Conservation (phyloP, 2,329 filamentous ascomycete species). For the Stemphylium vesicarium region DNA sequence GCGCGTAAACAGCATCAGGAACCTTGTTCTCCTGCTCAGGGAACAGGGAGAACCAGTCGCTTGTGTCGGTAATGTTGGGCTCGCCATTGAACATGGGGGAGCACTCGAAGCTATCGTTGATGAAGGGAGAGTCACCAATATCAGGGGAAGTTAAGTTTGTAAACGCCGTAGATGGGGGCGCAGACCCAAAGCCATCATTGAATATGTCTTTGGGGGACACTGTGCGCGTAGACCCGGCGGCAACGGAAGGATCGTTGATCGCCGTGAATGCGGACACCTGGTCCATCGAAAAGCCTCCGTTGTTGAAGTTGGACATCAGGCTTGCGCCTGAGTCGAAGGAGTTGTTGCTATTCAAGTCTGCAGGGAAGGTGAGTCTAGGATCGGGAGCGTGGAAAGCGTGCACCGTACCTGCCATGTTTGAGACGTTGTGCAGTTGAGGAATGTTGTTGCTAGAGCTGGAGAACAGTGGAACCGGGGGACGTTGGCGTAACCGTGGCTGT, state of each 20-base stretch:
- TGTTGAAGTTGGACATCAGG: conserved; percentile 53
- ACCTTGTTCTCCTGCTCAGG: conserved; percentile 56
- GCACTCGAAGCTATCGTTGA: conserved; percentile 72
- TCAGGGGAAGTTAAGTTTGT: conserved; percentile 83
- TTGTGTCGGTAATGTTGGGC: conserved; percentile 62
- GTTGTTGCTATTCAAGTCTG: conserved; percentile 49
- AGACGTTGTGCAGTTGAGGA: conserved; percentile 50
- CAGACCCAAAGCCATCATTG: conserved; percentile 72
- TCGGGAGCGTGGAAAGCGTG: conserved; percentile 15
- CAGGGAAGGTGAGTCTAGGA: conserved; percentile 37
- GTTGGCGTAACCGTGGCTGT: conserved; percentile 59
- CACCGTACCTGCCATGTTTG: conserved; percentile 49
- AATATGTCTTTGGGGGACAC: conserved; percentile 86
- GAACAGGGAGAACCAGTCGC: conserved; percentile 76
- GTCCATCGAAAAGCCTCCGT: conserved; percentile 40
- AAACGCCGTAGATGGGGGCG: conserved; percentile 80
- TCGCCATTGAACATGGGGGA: conserved; percentile 74
- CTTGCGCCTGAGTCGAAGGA: conserved; percentile 56
- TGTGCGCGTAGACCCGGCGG: conserved; percentile 58
- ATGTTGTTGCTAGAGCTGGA: conserved; percentile 63
- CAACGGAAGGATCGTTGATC: conserved; percentile 53
- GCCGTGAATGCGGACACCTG: conserved; percentile 50
- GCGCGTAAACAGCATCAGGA: conserved; percentile 32
- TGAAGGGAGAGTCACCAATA: conserved; percentile 79
- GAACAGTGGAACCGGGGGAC: conserved; percentile 77